Evolutionary conservation across 148 eudicot genomes (phyloP).

Genomic region (Simmondsia chinensis): DNA sequence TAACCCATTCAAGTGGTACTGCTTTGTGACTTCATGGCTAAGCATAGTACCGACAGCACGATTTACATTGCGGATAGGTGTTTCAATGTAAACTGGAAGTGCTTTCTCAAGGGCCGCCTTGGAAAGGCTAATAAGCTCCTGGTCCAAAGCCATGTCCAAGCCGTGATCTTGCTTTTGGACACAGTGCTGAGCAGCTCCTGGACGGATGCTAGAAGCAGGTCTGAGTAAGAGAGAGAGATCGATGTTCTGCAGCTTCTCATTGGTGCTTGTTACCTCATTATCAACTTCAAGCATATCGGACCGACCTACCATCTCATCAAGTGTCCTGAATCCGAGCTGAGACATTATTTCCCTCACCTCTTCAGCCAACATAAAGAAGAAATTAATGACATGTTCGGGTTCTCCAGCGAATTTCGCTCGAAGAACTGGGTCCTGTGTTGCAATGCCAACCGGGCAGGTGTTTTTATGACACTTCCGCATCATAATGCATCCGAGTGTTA

Average conservation of each 20-base stretch:
- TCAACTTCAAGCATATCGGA: conserved; percentile 96
- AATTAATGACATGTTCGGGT: conserved; percentile 96
- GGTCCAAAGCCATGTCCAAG: conserved; percentile 86
- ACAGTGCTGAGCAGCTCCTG: conserved; percentile 91
- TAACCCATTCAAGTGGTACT: conserved; percentile 58
- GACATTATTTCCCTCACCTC: conserved; percentile 98
- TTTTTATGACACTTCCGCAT: conserved; percentile 98
- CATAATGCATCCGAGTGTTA: conserved; percentile 97
- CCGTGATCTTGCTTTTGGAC: conserved; percentile 95
- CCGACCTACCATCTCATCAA: conserved; percentile 93
- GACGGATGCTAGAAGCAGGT: conserved; percentile 87
- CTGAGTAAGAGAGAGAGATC: conserved; percentile 84
- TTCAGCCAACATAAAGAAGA: conserved; percentile 98
- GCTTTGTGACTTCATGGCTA: conserved; percentile 98
- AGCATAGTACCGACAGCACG: conserved; percentile 99
- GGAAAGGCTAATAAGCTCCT: conserved; percentile 48
- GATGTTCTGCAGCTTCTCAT: conserved; percentile 86
- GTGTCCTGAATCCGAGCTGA: conserved; percentile 63
- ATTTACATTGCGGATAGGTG: conserved; percentile 69
- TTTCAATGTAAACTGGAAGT: conserved; percentile 79
- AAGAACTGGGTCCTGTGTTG: conserved; percentile 97
- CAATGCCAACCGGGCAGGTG: conserved; percentile 98
- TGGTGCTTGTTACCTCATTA: conserved; percentile 50
- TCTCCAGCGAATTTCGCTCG: conserved; percentile 95
- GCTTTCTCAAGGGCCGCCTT: conserved; percentile 68